Percentiles rank a stretch among this genome's conserved stretches.
These are phyloP conservation scores for Coemansia sp. DNA, from an alignment of 192 early-diverging fungal genomes.

Conservation along the genomic window DNA sequence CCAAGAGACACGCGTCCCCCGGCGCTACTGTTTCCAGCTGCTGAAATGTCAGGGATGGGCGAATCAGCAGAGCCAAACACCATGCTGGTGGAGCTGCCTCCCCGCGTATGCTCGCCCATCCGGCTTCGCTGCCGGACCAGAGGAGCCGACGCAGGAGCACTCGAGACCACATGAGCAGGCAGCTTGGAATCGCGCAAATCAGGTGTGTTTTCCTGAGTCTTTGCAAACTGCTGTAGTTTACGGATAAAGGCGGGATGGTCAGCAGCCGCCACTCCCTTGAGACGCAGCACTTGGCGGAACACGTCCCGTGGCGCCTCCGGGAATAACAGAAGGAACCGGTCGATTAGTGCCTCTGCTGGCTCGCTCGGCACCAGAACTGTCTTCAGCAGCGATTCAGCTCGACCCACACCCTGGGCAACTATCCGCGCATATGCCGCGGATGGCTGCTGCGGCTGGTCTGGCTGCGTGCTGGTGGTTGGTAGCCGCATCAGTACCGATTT, in stretches of 20 bases:
- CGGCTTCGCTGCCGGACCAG: background rate
- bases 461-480: constrained; percentile 37
- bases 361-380: constrained; percentile 81
- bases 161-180: background rate
- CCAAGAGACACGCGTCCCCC: no score
- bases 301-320: constrained; percentile 62
- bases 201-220: background rate
- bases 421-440: constrained; percentile 74
- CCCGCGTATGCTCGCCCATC: background rate
- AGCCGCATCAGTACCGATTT: constrained; percentile 79
- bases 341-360: constrained; percentile 78
- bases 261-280: constrained; percentile 71
- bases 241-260: constrained; percentile 57
- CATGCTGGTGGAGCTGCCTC: background rate
- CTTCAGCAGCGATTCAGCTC: constrained; percentile 86
- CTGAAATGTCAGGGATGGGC: background rate
- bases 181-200: background rate
- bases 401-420: constrained; percentile 74
- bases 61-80: background rate
- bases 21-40: background rate
- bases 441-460: constrained; percentile 4
- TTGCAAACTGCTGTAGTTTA: constrained; percentile 10
- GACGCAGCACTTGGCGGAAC: constrained; percentile 78
- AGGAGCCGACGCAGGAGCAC: background rate
- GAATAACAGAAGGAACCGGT: constrained; percentile 86